Conservation (phyloP, 805 yeast species). For the Maudiozyma bulderi region DNA sequence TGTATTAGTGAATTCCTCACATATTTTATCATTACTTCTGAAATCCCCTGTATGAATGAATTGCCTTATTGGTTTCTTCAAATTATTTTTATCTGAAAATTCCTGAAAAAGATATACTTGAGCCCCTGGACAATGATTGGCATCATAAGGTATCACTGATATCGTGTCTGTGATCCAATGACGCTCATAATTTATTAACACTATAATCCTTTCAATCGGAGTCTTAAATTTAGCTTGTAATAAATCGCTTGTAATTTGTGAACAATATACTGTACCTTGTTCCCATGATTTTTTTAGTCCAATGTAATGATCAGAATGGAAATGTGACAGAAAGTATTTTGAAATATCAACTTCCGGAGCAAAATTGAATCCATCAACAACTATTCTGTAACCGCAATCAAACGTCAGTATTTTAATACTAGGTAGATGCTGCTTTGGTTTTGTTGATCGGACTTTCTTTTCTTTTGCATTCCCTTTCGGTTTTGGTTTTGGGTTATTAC, state of each 20-base stretch:
- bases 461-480: neutral
- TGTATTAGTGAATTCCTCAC: conserved; percentile 21
- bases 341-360: conserved; percentile 35
- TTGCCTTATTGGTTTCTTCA: conserved; percentile 7
- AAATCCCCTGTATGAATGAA: conserved; percentile 89
- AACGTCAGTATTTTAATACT: conserved; percentile 44
- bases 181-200: conserved; percentile 35
- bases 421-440: conserved; percentile 35
- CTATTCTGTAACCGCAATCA: conserved; percentile 29
- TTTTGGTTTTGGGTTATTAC: neutral
- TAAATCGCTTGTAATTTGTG: conserved; percentile 57
- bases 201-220: conserved; percentile 27
- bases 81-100: conserved; percentile 6
- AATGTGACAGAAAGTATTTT: conserved; percentile 65
- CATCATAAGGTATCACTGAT: conserved; percentile 59
- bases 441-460: conserved; percentile 1
- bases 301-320: conserved; percentile 90
- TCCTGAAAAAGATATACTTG: conserved; percentile 64
- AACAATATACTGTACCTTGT: conserved; percentile 61
- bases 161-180: conserved; percentile 35
- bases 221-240: conserved; percentile 47
- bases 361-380: conserved; percentile 57
- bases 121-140: conserved; percentile 97
- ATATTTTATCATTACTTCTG: conserved; percentile 51
- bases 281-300: conserved; percentile 76